phyloP scores from a whole-genome alignment of 75 land plant species.

The Cryptomeria japonica region DNA sequence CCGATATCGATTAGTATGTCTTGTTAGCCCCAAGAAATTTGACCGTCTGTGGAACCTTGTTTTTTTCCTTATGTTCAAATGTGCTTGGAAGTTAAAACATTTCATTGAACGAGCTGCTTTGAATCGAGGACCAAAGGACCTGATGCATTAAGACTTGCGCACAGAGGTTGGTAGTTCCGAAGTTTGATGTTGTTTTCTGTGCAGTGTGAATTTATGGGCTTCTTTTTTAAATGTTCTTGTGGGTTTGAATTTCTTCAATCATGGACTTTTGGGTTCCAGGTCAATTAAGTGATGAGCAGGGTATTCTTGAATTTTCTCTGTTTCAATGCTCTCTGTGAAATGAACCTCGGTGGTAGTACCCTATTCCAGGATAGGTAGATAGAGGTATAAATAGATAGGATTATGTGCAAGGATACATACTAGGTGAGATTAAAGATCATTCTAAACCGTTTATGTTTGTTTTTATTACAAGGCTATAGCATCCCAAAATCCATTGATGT shows the following conservation, averaged over 20 bases:
- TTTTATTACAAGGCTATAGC: not conserved
- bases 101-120: not conserved
- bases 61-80: not conserved
- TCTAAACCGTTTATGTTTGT: not conserved
- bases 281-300: not conserved
- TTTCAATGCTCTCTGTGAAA: not conserved
- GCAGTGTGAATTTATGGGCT: not conserved
- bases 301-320: not conserved
- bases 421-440: not conserved
- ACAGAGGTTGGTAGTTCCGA: not conserved
- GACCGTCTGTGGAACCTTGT: not conserved
- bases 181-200: not conserved
- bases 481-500: not conserved
- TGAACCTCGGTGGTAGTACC: not conserved
- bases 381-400: not conserved
- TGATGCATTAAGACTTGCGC: not conserved
- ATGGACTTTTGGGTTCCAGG: not conserved
- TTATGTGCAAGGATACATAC: not conserved
- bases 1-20: not conserved
- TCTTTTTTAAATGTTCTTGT: not conserved
- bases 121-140: not conserved
- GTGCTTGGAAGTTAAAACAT: not conserved
- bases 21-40: not conserved
- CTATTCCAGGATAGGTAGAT: not conserved
- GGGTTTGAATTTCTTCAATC: not conserved